phyloP scores from a whole-genome alignment of 148 eudicot species.

The Vaccinium myrtillus region DNA sequence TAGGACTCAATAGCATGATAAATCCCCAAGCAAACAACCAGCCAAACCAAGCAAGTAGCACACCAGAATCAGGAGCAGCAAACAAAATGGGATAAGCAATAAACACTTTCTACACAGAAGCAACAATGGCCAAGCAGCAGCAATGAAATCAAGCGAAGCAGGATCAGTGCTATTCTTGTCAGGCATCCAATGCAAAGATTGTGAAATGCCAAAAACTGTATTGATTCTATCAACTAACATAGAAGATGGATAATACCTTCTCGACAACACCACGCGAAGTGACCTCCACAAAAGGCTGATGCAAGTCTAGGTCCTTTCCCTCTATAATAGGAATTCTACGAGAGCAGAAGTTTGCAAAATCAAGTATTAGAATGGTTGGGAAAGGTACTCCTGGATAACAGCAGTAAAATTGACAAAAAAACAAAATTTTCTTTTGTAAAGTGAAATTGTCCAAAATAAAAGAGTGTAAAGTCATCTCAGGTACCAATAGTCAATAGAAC shows the following conservation, averaged over 20 bases:
- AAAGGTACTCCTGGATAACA: neutral
- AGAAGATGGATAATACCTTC: conserved; percentile 43
- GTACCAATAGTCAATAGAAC: too few relatives aligned
- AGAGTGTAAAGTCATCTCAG: too few relatives aligned
- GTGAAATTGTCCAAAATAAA: too few relatives aligned
- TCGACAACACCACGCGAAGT: conserved; percentile 90
- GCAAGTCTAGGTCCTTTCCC: conserved; percentile 84
- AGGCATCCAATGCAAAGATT: neutral
- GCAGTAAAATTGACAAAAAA: neutral
- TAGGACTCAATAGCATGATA: too few relatives aligned
- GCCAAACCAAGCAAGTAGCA: too few relatives aligned
- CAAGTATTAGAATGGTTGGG: neutral
- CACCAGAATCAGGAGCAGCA: too few relatives aligned
- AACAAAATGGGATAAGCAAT: too few relatives aligned
- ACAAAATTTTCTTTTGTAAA: too few relatives aligned
- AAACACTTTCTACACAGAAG: too few relatives aligned
- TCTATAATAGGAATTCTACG: conserved; percentile 87
- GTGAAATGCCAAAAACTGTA: neutral
- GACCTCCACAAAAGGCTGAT: conserved; percentile 91
- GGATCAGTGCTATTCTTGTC: neutral
- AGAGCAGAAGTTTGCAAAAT: conserved; percentile 14
- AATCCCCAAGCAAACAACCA: too few relatives aligned
- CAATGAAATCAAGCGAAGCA: neutral
- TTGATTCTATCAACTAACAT: neutral
- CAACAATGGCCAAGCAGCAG: too few relatives aligned